A percentile compares a stretch with the other conserved stretches of the same genome.
Evolutionary conservation across 202 grass and related monocot genomes (phyloP).

Genomic region (Saccharum hybrid): DNA sequence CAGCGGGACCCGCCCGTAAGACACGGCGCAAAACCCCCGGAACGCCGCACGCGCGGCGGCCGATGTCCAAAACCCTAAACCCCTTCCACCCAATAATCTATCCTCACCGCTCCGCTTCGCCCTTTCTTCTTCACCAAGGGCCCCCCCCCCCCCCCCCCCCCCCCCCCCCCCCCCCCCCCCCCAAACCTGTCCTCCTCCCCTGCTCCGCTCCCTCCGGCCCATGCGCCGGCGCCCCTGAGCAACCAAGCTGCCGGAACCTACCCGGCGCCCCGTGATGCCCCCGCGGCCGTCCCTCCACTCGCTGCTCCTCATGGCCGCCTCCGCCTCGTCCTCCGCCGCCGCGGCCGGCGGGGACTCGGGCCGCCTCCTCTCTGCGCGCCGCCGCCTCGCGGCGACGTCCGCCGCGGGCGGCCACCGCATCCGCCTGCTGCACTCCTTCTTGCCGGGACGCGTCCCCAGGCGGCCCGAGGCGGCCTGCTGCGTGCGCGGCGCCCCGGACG

Average conservation of each 20-base stretch:
- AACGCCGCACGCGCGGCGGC: neutral
- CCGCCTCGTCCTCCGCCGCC: conserved; percentile 23
- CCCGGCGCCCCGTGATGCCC: conserved; percentile 40
- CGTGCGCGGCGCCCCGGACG: conserved; percentile 36
- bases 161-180: too few relatives aligned
- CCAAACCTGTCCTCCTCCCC: too few relatives aligned
- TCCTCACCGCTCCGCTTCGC: neutral
- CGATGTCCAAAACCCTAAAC: conserved; percentile 43
- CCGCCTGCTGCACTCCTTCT: conserved; percentile 41
- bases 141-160: too few relatives aligned
- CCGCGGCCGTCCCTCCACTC: conserved; percentile 55
- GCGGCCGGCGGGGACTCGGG: conserved; percentile 33
- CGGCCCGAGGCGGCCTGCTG: conserved; percentile 34
- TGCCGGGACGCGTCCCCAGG: conserved; percentile 13
- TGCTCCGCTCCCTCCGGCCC: too few relatives aligned
- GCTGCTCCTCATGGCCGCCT: conserved; percentile 54
- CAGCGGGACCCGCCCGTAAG: neutral
- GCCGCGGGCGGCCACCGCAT: conserved; percentile 27
- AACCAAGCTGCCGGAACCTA: conserved; percentile 1
- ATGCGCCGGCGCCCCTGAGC: neutral
- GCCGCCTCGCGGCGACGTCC: conserved; percentile 27
- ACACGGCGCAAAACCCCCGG: neutral
- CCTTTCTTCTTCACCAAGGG: neutral
- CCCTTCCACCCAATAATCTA: conserved; percentile 28
- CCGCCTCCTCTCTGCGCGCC: conserved; percentile 40